A percentile compares a stretch with the other conserved stretches of the same genome.
These are phyloP conservation scores for Dictyostelium capitatum DNA, from an alignment of 78 protist species.

Conservation along the genomic window DNA sequence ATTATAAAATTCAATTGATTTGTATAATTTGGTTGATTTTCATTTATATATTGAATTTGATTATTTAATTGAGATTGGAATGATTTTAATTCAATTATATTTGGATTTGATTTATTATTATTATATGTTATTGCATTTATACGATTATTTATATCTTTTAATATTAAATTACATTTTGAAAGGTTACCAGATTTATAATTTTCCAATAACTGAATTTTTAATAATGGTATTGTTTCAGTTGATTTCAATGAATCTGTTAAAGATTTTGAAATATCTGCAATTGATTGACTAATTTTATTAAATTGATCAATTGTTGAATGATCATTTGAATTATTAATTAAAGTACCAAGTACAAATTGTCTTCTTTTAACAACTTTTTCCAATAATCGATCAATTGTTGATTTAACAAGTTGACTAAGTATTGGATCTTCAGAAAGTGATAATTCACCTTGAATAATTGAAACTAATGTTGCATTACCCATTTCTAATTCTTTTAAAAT, in stretches of 20 bases:
- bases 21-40: background rate
- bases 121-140: background rate
- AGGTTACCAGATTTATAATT: slow-evolving; percentile 5
- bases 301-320: background rate
- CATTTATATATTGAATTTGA: background rate
- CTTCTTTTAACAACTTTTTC: background rate
- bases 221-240: background rate
- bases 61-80: background rate
- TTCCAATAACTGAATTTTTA: slow-evolving; percentile 18
- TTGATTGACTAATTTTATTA: background rate
- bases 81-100: no score
- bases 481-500: slow-evolving; percentile 20
- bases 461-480: slow-evolving; percentile 17
- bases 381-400: background rate
- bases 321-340: background rate
- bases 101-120: background rate
- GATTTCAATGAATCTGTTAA: slow-evolving; percentile 48
- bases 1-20: background rate
- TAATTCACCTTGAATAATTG: slow-evolving; percentile 17
- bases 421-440: background rate
- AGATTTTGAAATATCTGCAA: slow-evolving; percentile 9
- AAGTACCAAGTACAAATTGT: background rate
- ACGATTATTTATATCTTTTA: slow-evolving; percentile 37
- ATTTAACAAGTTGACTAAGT: background rate
- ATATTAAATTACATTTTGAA: background rate